Conservation (phyloP, 2,329 filamentous ascomycete genomes). For the Ampelomyces quisqualis region DNA sequence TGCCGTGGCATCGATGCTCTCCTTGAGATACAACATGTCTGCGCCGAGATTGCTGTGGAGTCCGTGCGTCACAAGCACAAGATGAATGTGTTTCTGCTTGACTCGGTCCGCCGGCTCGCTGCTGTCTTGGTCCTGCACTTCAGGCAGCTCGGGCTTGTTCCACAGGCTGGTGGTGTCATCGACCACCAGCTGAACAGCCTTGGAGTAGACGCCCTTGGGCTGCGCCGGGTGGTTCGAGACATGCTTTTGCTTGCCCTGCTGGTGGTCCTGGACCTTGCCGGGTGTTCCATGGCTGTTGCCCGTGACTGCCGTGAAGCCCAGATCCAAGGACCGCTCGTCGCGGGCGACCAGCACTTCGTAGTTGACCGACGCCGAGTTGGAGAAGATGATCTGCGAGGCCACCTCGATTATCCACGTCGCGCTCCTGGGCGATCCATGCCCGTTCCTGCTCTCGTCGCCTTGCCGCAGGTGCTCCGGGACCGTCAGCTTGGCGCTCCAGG, state of each 20-base stretch:
- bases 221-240: conserved; percentile 58
- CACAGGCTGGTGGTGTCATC: conserved; percentile 89
- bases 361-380: conserved; percentile 78
- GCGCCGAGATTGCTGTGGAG: conserved; percentile 93
- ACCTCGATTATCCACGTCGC: conserved; percentile 90
- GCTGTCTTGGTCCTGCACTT: conserved; percentile 50
- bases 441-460: conserved; percentile 28
- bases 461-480: conserved; percentile 74
- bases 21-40: conserved; percentile 96
- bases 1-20: conserved; percentile 86
- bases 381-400: conserved; percentile 91
- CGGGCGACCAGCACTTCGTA: conserved; percentile 85
- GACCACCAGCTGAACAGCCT: conserved; percentile 72
- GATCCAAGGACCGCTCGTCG: conserved; percentile 77
- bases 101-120: conserved; percentile 30
- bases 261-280: conserved; percentile 75
- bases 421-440: conserved; percentile 49
- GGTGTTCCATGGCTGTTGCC: conserved; percentile 51
- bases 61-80: conserved; percentile 91
- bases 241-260: conserved; percentile 61
- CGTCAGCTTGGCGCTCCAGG: conserved; percentile 76
- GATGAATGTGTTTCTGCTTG: conserved; percentile 77
- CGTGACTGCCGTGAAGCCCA: conserved; percentile 62
- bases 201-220: conserved; percentile 77
- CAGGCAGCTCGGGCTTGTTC: conserved; percentile 85